Evolutionary conservation across 371 early-diverging fungal genomes (phyloP), one percentile per base, ranked within the genome.

Genomic region (Mucor piriformis): DNA sequence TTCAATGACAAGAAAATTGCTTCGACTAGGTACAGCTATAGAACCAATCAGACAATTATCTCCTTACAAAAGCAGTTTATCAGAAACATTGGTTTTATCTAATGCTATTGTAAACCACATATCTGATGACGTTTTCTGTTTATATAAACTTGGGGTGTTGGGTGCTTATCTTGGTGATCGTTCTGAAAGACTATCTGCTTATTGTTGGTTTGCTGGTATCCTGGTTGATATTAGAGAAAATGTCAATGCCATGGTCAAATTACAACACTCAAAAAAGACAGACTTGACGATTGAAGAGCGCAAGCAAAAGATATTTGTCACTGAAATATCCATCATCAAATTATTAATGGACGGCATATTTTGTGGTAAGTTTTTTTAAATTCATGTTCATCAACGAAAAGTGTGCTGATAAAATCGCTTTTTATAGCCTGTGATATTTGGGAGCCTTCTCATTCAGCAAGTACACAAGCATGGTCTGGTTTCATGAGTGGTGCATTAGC

Each of bases 51-150:
- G 70, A 42, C 73, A 81, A 50, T 50, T 83, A 6, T 58, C 43
- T 54, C 61, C 3, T 67, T 66, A 11, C 16, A 69, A 61, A 53
- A 67, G 6, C 10, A 35, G 37, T 21, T 10, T 52, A 11, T 69
- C 32, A 47, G 32, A 40, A 34, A 56, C 49, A 3, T 33, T 61
- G 6, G 38, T 71, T 1, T 24, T 69, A 8, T 29, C 40, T 0
- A 42, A 50, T 43, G 58, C 58, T 8, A 59, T 89, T 24, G 69
- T 79, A n/a, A 89, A 92, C 57, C 84, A 83, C 27, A 54, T 91
- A n/a, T 73, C 85, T 13, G 94, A 93, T 69, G 94, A 93, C 54
- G 66, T 88, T 18, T 87, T 82, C 54, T 88, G 89, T 50, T 67
- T 91, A 3, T 82, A 82, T 23, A 91, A 89, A 52, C 62, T 93